Evolutionary conservation across 2,329 filamentous ascomycete genomes (phyloP).

Genomic region (Clonostachys chloroleuca): DNA sequence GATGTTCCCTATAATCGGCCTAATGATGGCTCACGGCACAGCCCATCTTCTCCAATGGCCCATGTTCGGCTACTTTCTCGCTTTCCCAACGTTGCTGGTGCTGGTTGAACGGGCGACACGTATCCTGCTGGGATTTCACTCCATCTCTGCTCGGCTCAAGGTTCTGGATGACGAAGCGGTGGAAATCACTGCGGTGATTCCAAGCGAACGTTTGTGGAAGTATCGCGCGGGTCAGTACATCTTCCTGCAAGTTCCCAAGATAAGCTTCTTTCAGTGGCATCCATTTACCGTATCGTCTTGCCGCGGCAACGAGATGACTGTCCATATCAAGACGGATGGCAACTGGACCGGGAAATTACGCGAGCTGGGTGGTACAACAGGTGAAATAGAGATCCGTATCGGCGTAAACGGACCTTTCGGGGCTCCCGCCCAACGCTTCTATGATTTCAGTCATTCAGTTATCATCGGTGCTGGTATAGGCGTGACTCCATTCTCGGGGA

Average conservation of each 20-base stretch:
- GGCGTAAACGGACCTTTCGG: slow-evolving; percentile 55
- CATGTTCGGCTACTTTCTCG: slow-evolving; percentile 53
- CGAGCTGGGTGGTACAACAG: slow-evolving; percentile 28
- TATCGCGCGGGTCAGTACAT: slow-evolving; percentile 56
- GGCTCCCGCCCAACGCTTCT: slow-evolving; percentile 53
- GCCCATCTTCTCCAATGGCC: slow-evolving; percentile 44
- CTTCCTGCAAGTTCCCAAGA: slow-evolving; percentile 46
- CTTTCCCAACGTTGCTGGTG: slow-evolving; percentile 46
- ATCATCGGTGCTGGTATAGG: slow-evolving; percentile 54
- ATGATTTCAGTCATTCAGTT: slow-evolving; percentile 51
- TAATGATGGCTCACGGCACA: slow-evolving; percentile 51
- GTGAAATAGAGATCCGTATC: slow-evolving; percentile 34
- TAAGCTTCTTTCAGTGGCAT: slow-evolving; percentile 54
- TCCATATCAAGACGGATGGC: slow-evolving; percentile 56
- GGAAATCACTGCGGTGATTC: slow-evolving; percentile 40
- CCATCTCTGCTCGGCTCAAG: slow-evolving; percentile 39
- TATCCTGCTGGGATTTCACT: slow-evolving; percentile 38
- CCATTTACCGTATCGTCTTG: slow-evolving; percentile 55
- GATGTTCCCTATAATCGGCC: slow-evolving; percentile 53
- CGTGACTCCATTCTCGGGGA: slow-evolving; percentile 53
- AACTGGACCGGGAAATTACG: slow-evolving; percentile 48
- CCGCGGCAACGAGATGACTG: slow-evolving; percentile 41
- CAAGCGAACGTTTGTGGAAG: slow-evolving; percentile 40
- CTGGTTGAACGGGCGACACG: slow-evolving; percentile 41
- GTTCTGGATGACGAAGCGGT: slow-evolving; percentile 49